A percentile compares a stretch with the other conserved stretches of the same genome.
phyloP scores from a whole-genome alignment of 495 filamentous ascomycete genomes.

The Staphylotrichum longicolle region DNA sequence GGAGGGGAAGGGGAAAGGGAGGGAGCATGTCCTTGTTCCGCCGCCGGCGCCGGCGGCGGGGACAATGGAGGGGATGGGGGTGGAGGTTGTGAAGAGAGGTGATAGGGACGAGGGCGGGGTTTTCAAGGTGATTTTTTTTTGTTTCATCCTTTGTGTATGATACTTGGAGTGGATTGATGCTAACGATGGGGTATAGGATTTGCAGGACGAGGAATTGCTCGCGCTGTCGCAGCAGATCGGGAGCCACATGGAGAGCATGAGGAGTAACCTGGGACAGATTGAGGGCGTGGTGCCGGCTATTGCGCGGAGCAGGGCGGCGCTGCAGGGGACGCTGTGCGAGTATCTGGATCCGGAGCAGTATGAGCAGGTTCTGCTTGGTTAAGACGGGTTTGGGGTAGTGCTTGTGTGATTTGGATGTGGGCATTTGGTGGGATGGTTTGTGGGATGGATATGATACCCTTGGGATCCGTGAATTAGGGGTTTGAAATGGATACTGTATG shows the following conservation, averaged over 20 bases:
- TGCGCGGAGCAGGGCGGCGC: conserved; percentile 43
- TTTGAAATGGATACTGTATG: conserved; percentile 3
- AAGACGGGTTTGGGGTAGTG: neutral
- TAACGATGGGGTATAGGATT: conserved; percentile 18
- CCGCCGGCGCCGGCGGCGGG: conserved; percentile 14
- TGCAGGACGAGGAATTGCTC: conserved; percentile 36
- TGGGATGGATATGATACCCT: conserved; percentile 22
- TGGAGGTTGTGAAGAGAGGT: conserved; percentile 24
- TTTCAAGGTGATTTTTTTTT: conserved; percentile 30
- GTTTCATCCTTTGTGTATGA: neutral
- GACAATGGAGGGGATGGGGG: conserved; percentile 9
- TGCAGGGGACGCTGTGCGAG: conserved; percentile 41
- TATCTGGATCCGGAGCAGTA: conserved; percentile 46
- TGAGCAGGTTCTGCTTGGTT: conserved; percentile 44
- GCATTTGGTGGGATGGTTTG: neutral
- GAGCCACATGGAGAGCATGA: conserved; percentile 56
- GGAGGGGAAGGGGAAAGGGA: conserved; percentile 36
- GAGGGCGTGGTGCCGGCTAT: conserved; percentile 46
- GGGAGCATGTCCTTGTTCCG: conserved; percentile 45
- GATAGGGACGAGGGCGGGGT: conserved; percentile 22
- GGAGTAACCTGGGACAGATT: conserved; percentile 54
- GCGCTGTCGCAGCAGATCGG: conserved; percentile 43
- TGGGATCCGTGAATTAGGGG: neutral
- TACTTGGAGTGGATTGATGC: neutral
- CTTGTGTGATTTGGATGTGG: conserved; percentile 10